phyloP scores from a whole-genome alignment of 73 alveolate species.

The Tetrahymena borealis region DNA sequence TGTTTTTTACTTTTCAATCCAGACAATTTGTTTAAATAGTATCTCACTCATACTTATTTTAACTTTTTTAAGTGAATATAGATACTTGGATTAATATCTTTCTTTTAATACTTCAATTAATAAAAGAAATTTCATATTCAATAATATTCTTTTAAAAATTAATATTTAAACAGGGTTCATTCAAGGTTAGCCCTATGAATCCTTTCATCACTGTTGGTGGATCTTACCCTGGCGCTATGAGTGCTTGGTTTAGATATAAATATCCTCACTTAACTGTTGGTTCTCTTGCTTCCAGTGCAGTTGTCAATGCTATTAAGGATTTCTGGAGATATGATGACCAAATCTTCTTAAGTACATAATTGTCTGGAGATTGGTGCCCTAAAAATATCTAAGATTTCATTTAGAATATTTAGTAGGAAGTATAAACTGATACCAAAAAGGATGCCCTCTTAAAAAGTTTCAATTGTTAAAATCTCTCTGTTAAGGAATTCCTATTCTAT shows the following conservation, averaged over 20 bases:
- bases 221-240: conserved; percentile 64
- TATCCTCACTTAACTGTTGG: conserved; percentile 60
- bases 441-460: background rate
- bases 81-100: background rate
- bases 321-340: conserved; percentile 26
- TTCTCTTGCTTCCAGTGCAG: conserved; percentile 65
- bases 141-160: background rate
- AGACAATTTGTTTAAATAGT: background rate
- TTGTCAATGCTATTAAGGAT: conserved; percentile 13
- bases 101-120: no score
- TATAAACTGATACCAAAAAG: background rate
- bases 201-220: conserved; percentile 61
- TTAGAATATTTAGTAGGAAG: background rate
- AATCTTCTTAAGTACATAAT: background rate
- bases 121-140: background rate
- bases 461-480: background rate
- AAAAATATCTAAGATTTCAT: background rate
- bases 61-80: background rate
- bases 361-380: conserved; percentile 21
- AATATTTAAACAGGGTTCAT: background rate
- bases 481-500: conserved; percentile 20
- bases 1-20: no score
- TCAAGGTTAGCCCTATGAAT: background rate
- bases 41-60: background rate
- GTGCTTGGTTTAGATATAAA: conserved; percentile 62